Evolutionary conservation across 192 early-diverging fungal species (phyloP), one percentile per base, ranked within the genome.

Genomic region (Coemansia sp.): DNA sequence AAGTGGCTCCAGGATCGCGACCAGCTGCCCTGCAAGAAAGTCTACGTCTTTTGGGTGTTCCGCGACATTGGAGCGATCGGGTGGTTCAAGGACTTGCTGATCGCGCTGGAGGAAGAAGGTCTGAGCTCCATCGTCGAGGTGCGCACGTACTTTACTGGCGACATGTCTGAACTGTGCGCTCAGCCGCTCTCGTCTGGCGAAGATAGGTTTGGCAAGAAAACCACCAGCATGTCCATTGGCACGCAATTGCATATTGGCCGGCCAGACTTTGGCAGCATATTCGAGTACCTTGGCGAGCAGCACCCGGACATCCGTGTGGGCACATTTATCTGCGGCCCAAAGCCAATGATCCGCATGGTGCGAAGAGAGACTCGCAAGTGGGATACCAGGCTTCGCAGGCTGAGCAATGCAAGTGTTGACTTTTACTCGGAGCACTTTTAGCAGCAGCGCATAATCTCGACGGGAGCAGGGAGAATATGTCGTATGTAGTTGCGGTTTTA

Each of bases 301-400:
- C 89, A 93, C 59, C 87, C 87, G 0, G 83, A 73, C 7, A 86
- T 85, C 7, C 86, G 91, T 49, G 80, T 94, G n/a, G 94, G 93
- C 8, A 89, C 93, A 6, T 93, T 95, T 56, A 92, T 92, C 65
- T 94, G 93, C 58, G 93, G 94, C 1, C 93, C 92, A 10, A 93
- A 91, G 62, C 86, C 87, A 1, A 71, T 95, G 58, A 77, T 74
- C 27, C 77, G 84, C 38, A 74, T 73, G 8, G 69, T 93, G 5
- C 86, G 91, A 62, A 85, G 53, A 60, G 36, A 46, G 32, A 62
- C 73, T 17, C 78, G 56, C 49, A 68, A 49, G 45, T 80, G 78
- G 78, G 72, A 80, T 40, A 59, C 43, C 12, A 59, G 11, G 6
- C 61, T 80, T 15, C 46, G 54, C 41, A 71, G 60, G 49, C 40